Conservation (phyloP, 768 basidiomycete genomes). For the Kwoniella newhampshirensis region DNA sequence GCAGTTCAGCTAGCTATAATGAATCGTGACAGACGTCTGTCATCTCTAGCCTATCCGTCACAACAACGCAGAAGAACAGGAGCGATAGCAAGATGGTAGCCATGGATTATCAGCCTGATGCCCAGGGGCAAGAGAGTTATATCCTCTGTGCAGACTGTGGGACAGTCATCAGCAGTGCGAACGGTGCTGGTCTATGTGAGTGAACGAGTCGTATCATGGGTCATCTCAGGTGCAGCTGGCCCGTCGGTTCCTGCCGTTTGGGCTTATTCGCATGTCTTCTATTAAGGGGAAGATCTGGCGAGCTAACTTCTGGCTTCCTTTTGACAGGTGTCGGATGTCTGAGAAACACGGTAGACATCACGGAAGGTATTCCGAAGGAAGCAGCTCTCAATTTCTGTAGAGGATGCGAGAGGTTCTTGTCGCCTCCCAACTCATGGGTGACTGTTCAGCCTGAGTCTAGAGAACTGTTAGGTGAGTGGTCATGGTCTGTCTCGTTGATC, state of each 20-base stretch:
- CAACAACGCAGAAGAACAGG: too few relatives aligned
- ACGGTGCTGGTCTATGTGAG: conserved; percentile 51
- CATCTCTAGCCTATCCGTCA: too few relatives aligned
- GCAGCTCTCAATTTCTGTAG: conserved; percentile 89
- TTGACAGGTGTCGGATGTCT: conserved; percentile 51
- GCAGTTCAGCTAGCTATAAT: too few relatives aligned
- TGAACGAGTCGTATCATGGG: too few relatives aligned
- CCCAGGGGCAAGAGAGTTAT: conserved; percentile 45
- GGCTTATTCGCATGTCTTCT: too few relatives aligned
- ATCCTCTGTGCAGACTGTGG: conserved; percentile 54
- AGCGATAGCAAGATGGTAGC: conserved; percentile 39
- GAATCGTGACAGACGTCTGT: too few relatives aligned
- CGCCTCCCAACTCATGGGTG: conserved; percentile 84
- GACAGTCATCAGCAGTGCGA: conserved; percentile 48
- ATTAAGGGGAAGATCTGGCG: not conserved
- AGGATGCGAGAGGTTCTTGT: conserved; percentile 89
- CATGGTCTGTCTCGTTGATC: not conserved
- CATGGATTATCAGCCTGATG: conserved; percentile 50
- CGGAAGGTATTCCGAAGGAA: conserved; percentile 88
- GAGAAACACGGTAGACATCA: conserved; percentile 79
- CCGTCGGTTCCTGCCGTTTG: too few relatives aligned
- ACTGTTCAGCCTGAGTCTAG: conserved; percentile 84
- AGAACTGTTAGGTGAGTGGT: conserved; percentile 65
- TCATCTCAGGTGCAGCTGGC: too few relatives aligned
- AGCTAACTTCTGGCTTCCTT: not conserved